A percentile compares a stretch with the other conserved stretches of the same genome.
These are phyloP conservation scores for Suillus lakei DNA, from an alignment of 768 basidiomycete genomes.

Conservation along the genomic window DNA sequence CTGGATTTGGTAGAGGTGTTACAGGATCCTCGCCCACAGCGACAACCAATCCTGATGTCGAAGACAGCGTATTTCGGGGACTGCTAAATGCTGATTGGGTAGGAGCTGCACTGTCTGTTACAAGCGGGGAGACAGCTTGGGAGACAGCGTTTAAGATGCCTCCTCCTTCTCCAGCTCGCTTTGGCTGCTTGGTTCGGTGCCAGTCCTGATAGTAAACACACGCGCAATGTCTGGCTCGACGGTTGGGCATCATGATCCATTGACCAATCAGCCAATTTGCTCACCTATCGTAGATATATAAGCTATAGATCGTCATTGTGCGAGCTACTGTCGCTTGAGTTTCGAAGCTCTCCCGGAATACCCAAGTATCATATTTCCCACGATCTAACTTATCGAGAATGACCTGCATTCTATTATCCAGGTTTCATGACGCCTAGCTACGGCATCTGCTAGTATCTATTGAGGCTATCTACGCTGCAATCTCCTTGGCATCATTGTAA, in stretches of 20 bases:
- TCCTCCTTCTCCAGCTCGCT: conserved; percentile 66
- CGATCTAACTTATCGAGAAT: not conserved
- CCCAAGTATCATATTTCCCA: not conserved
- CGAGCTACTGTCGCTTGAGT: not conserved
- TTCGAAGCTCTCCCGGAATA: not conserved
- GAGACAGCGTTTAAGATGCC: conserved; percentile 83
- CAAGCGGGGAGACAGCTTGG: conserved; percentile 56
- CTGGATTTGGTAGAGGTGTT: conserved; percentile 20
- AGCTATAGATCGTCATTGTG: conserved; percentile 84
- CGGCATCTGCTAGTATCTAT: not conserved
- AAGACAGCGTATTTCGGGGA: conserved; percentile 69
- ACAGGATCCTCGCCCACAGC: conserved; percentile 55
- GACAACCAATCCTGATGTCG: conserved; percentile 69
- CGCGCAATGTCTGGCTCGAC: conserved; percentile 72
- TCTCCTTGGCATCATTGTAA: conserved; percentile 43
- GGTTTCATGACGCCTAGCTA: not conserved
- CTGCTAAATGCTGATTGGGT: conserved; percentile 50
- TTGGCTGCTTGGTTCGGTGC: conserved; percentile 79
- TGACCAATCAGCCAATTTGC: conserved; percentile 23
- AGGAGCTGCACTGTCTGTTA: conserved; percentile 35
- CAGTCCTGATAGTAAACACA: conserved; percentile 97
- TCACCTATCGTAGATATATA: conserved; percentile 93
- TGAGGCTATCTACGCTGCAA: conserved; percentile 8
- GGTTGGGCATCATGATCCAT: conserved; percentile 12
- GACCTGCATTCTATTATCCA: conserved; percentile 4